Percentiles rank a stretch among this genome's conserved stretches.
Evolutionary conservation across 2,329 filamentous ascomycete genomes (phyloP).

Genomic region (Ophiostoma tasmaniense): DNA sequence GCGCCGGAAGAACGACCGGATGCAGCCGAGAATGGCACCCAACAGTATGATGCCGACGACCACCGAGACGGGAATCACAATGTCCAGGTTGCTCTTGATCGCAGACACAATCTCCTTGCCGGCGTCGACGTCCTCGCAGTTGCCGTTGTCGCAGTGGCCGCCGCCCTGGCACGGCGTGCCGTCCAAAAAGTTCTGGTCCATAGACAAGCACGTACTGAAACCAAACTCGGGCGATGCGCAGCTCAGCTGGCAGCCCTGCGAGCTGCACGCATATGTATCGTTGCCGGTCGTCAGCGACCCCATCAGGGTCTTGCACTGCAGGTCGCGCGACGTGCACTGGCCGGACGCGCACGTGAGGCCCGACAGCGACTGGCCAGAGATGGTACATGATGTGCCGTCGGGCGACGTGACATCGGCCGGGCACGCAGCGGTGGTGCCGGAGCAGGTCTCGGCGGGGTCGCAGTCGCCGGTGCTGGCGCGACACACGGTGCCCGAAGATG

Average conservation of each 20-base stretch:
- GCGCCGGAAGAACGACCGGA: constrained; percentile 38
- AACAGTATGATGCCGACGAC: constrained; percentile 67
- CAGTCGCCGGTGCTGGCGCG: constrained; percentile 70
- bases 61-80: constrained; percentile 71
- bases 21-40: constrained; percentile 60
- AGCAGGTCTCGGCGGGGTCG: constrained; percentile 78
- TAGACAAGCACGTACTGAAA: constrained; percentile 56
- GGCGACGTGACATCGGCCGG: constrained; percentile 61
- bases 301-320: constrained; percentile 80
- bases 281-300: constrained; percentile 65
- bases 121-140: constrained; percentile 63
- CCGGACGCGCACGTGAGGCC: constrained; percentile 76
- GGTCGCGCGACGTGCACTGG: constrained; percentile 85
- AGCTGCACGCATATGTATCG: constrained; percentile 71
- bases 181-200: constrained; percentile 89
- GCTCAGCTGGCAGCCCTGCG: constrained; percentile 62
- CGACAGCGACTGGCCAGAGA: constrained; percentile 40
- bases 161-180: constrained; percentile 77
- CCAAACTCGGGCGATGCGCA: constrained; percentile 66
- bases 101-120: constrained; percentile 64
- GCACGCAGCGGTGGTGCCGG: constrained; percentile 62
- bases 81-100: constrained; percentile 65
- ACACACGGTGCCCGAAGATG: constrained; percentile 63
- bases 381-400: constrained; percentile 66
- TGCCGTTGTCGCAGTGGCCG: constrained; percentile 69